These are phyloP conservation scores for Alternaria panax DNA, from an alignment of 2,329 filamentous ascomycete genomes.

Conservation along the genomic window DNA sequence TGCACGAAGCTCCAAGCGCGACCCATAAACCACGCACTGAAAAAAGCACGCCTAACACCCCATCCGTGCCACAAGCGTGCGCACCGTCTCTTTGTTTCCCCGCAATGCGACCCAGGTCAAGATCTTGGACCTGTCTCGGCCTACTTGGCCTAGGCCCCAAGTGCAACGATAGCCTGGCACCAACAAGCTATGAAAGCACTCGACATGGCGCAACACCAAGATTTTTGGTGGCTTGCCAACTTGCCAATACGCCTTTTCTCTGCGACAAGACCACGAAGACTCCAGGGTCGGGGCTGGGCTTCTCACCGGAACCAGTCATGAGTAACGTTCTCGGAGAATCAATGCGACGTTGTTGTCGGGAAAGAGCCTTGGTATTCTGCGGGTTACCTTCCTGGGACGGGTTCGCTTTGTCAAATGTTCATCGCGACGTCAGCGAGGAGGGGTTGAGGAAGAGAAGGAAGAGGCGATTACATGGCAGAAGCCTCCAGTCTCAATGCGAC, in stretches of 20 bases:
- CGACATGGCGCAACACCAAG: conserved; percentile 24
- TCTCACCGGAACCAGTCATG: conserved; percentile 19
- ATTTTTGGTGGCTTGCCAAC: conserved; percentile 36
- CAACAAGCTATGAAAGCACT: conserved; percentile 16
- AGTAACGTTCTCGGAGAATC: conserved; percentile 9
- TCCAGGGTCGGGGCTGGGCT: conserved; percentile 15
- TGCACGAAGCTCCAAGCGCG: conserved; percentile 6
- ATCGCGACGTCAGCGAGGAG: conserved; percentile 4
- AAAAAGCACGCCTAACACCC: conserved; percentile 12
- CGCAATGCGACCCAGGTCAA: conserved; percentile 21
- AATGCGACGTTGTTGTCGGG: neutral
- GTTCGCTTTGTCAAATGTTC: neutral
- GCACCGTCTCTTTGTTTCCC: conserved; percentile 5
- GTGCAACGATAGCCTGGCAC: conserved; percentile 15
- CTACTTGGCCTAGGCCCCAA: conserved; percentile 30
- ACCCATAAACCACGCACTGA: conserved; percentile 14
- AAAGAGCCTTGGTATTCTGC: conserved; percentile 18
- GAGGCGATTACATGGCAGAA: neutral
- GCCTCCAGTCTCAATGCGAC: neutral
- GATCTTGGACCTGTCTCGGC: conserved; percentile 29
- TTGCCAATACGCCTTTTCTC: conserved; percentile 31
- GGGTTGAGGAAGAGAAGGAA: neutral
- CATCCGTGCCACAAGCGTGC: conserved; percentile 13
- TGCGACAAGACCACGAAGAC: conserved; percentile 28
- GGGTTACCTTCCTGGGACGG: conserved; percentile 12